Percentiles rank a stretch among this genome's conserved stretches.
phyloP scores from a whole-genome alignment of 192 early-diverging fungal genomes.

The Backusella circina region DNA sequence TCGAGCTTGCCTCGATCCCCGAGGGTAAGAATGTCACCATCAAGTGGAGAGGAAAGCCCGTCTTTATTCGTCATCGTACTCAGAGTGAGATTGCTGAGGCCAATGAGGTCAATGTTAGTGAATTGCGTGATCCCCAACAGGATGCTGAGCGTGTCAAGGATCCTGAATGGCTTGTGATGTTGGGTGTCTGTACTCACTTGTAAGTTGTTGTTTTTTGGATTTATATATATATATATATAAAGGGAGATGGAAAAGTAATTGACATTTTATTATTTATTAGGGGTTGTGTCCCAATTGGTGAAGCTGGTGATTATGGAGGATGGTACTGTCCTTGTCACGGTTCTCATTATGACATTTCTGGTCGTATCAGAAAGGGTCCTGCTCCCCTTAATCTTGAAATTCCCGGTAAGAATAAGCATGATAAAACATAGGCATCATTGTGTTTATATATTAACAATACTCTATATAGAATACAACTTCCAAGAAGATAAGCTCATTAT shows the following conservation, averaged over 20 bases:
- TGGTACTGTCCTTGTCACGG: constrained; percentile 99
- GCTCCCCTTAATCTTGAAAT: constrained; percentile 98
- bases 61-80: constrained; percentile 97
- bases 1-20: constrained; percentile 87
- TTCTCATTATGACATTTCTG: constrained; percentile 98
- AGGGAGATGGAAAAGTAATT: background rate
- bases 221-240: too few species aligned
- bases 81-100: constrained; percentile 92
- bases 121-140: constrained; percentile 88
- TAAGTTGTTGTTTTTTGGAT: too few species aligned
- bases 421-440: too few species aligned
- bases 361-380: constrained; percentile 97
- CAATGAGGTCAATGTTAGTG: constrained; percentile 70
- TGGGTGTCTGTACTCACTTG: constrained; percentile 67
- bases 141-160: constrained; percentile 87
- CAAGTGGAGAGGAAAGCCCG: constrained; percentile 99
- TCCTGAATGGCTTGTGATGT: constrained; percentile 96
- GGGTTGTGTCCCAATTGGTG: constrained; percentile 97
- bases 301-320: constrained; percentile 96
- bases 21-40: constrained; percentile 95
- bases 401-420: constrained; percentile 75
- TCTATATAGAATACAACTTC: constrained; percentile 53
- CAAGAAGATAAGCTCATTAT: constrained; percentile 81
- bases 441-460: background rate
- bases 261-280: constrained; percentile 58